Base-by-base conservation (phyloP, 2,329 filamentous ascomycete genomes). In the Dothideomycetes sp. region DNA sequence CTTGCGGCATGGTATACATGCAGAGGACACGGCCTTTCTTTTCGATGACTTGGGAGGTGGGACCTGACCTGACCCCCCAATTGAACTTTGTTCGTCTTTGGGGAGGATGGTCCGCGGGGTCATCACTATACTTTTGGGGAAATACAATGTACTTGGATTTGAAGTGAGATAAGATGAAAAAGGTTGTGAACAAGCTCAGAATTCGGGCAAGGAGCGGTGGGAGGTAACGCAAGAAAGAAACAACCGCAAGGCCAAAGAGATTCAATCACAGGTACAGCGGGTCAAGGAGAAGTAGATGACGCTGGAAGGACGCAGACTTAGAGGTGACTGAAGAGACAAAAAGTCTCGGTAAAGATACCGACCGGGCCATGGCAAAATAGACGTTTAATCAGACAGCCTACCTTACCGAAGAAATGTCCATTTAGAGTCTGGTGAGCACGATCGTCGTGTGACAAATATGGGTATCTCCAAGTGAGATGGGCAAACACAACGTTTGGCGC, bases 1-100 rank as follows among this genome's bases (percentile, higher is more conserved):
- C 49, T 66, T 68, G 31, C 67, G 57, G 49, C 66, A 70, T n/a
- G 65, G 64, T 31, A 67, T 63, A 47, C 66, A 70, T 19, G 66
- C 66, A 34, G 57, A 60, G 3, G 59, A 61, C 2, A 61, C 57
- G 19, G 57, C 59, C 44, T 52, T 52, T 24, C 60, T 47, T 47
- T 60, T 61, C 19, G 48, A 47, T 22, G 50, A 35, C 39, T 54
- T 58, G 10, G 39, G 34, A 9, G 34, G 43, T 29, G 16, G 36
- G 27, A 36, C 39, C 14, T 14, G 38, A n/a, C 22, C 36, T 16
- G 34, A 24, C 27, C 27, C 36, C 10, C 38, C 41, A 12, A 31
- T 24, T 14, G 36, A 35, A 38, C 33, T 41, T 41, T 43, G 44
- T 40, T 44, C 36, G 39, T 40, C 42, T 41, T 46, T 43, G 14